phyloP scores from a whole-genome alignment of 305 asterid species.

The Petunia hybrid region DNA sequence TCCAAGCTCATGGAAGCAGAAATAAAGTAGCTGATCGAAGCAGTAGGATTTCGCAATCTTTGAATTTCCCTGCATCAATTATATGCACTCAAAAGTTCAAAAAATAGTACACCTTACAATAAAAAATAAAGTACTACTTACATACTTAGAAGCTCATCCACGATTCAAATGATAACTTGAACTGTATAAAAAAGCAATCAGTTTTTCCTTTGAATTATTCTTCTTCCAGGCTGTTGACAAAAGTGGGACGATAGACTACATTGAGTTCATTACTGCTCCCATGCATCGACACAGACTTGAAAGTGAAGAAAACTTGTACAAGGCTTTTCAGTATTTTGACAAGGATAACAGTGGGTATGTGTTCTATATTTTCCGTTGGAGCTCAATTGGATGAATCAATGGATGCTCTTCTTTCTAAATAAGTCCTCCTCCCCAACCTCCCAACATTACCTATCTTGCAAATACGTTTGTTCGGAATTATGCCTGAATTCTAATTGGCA shows the following conservation, averaged over 20 bases:
- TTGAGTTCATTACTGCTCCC: conserved; percentile 80
- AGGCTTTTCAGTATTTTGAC: conserved; percentile 78
- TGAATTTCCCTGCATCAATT: neutral
- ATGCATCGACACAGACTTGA: conserved; percentile 88
- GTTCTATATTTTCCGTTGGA: neutral
- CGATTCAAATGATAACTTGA: neutral
- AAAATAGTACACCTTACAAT: too few species aligned
- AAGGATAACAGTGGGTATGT: conserved; percentile 75
- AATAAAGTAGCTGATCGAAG: conserved; percentile 80
- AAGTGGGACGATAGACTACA: conserved; percentile 76
- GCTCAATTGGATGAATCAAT: neutral
- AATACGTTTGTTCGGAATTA: neutral
- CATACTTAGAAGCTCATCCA: too few species aligned
- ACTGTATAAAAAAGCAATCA: neutral
- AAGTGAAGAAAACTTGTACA: conserved; percentile 67
- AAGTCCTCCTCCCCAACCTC: too few species aligned
- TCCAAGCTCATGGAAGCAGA: conserved; percentile 72
- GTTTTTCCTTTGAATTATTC: neutral
- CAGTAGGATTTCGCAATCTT: conserved; percentile 53
- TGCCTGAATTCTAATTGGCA: neutral
- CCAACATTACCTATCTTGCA: too few species aligned
- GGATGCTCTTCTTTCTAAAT: neutral
- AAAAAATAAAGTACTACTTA: neutral
- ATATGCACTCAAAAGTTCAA: neutral
- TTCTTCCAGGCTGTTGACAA: conserved; percentile 74